A percentile compares a stretch with the other conserved stretches of the same genome.
These are phyloP conservation scores for Termitomyces sp. DNA, from an alignment of 768 basidiomycete genomes.

Conservation along the genomic window DNA sequence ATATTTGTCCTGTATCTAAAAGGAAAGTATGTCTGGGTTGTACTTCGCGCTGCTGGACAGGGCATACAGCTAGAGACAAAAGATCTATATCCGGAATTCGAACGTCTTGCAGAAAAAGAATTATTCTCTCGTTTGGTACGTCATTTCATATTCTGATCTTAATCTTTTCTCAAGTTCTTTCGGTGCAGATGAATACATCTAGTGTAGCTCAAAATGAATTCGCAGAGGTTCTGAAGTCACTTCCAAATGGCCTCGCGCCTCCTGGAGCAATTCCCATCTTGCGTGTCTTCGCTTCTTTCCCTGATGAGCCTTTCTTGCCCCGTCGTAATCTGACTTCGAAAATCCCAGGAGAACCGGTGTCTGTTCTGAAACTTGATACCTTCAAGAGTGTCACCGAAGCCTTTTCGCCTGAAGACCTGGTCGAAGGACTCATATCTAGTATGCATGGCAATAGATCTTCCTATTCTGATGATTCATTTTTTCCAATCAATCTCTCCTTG, in stretches of 20 bases:
- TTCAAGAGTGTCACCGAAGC: not conserved
- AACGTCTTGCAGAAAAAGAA: not conserved
- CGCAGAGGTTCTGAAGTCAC: not conserved
- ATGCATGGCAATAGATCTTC: not conserved
- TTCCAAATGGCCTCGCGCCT: not conserved
- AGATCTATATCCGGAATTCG: not conserved
- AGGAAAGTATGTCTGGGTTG: not conserved
- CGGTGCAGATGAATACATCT: not conserved
- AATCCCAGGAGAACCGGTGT: not conserved
- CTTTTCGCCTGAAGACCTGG: not conserved
- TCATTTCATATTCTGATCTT: not conserved
- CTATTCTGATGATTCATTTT: not conserved
- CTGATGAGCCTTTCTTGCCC: not conserved
- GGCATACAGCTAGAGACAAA: not conserved
- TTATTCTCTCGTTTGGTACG: not conserved
- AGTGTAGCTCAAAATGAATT: not conserved
- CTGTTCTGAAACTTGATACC: not conserved
- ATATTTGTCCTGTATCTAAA: not conserved
- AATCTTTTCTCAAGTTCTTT: not conserved
- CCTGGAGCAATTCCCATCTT: not conserved
- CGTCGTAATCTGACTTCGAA: not conserved
- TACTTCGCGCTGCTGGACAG: not conserved
- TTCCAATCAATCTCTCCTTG: too few relatives aligned
- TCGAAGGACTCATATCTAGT: conserved; percentile 2
- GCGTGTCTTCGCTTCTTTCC: not conserved